Conservation (phyloP, 2,329 filamentous ascomycete species). For the Dactylellina haptotyla region DNA sequence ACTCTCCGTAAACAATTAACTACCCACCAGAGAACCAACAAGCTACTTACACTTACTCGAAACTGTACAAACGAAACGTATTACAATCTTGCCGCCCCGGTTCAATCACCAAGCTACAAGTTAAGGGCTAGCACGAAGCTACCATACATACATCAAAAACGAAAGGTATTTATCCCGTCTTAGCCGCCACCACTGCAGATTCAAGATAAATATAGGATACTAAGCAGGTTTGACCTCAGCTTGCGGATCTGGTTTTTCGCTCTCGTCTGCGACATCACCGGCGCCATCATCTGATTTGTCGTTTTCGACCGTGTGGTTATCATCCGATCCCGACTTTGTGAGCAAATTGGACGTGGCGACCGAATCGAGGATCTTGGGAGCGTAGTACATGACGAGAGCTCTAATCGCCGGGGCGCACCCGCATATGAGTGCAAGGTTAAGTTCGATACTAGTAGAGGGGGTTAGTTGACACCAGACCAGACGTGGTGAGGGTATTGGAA, state of each 20-base stretch:
- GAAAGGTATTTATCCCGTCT: no score
- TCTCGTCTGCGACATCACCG: neutral
- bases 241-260: neutral
- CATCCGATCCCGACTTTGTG: neutral
- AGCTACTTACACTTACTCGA: no score
- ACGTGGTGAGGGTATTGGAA: neutral
- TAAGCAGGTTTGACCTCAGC: neutral
- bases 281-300: neutral
- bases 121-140: no score
- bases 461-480: neutral
- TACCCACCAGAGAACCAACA: no score
- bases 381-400: conserved; percentile 8
- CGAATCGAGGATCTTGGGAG: neutral
- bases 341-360: neutral
- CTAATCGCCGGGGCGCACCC: conserved; percentile 16
- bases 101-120: no score
- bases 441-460: conserved; percentile 12
- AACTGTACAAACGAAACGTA: no score
- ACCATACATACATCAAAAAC: no score
- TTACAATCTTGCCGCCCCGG: no score
- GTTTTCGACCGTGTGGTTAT: neutral
- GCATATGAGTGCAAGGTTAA: conserved; percentile 16
- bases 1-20: no score
- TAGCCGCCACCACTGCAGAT: no score
- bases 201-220: no score